Percentiles rank a stretch among this genome's conserved stretches.
These are phyloP conservation scores for Ophiostoma quercus DNA, from an alignment of 2,329 filamentous ascomycete species.

Conservation along the genomic window DNA sequence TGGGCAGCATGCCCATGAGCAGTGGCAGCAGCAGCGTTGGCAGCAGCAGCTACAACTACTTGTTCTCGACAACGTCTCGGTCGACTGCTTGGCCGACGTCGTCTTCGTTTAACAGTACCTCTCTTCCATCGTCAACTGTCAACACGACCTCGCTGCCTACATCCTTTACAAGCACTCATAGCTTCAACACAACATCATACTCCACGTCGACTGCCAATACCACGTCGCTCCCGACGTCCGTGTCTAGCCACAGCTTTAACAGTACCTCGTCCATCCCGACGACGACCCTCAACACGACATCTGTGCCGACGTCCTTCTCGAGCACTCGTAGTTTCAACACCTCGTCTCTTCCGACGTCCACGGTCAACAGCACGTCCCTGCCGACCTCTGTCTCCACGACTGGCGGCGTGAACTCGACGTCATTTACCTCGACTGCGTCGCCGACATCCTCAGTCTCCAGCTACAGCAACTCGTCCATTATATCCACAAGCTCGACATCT, in stretches of 20 bases:
- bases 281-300: neutral
- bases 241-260: neutral
- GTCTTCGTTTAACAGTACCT: neutral
- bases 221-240: neutral
- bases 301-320: neutral
- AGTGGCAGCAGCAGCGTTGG: neutral
- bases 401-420: neutral
- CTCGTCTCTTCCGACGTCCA: neutral
- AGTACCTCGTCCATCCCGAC: neutral
- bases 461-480: constrained; percentile 5
- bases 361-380: neutral
- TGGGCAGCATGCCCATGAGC: neutral
- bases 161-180: neutral
- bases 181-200: neutral
- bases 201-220: neutral
- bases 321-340: neutral
- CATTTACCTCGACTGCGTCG: neutral
- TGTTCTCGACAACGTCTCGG: neutral
- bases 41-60: constrained; percentile 10
- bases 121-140: neutral
- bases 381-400: neutral
- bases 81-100: neutral
- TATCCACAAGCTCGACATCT: neutral
- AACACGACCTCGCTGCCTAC: neutral
- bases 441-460: neutral